Conservation (phyloP, 805 yeast genomes). For the Myxozyma neotropica region DNA sequence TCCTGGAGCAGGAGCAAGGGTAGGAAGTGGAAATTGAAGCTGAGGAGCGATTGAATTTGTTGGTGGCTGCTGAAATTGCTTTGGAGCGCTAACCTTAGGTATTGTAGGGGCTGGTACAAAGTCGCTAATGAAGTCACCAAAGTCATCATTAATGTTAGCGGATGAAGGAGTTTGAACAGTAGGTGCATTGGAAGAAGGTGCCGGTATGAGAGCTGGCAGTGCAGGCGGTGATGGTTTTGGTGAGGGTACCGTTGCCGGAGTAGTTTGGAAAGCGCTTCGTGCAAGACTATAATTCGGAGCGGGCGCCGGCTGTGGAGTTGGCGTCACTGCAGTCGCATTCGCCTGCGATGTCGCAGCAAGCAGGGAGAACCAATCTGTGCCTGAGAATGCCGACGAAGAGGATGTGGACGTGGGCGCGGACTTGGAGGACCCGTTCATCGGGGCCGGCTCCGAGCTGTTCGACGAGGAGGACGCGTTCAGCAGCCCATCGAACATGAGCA, state of each 20-base stretch:
- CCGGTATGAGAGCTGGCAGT: neutral
- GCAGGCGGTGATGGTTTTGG: neutral
- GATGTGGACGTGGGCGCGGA: no score
- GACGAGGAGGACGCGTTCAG: slow-evolving; percentile 2
- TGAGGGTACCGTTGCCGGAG: neutral
- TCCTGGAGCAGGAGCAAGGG: no score
- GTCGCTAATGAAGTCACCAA: slow-evolving; percentile 21
- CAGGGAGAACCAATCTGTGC: slow-evolving; percentile 20
- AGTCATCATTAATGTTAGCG: slow-evolving; percentile 12
- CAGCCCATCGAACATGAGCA: slow-evolving; percentile 29
- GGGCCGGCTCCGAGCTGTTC: neutral
- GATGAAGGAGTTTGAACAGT: neutral
- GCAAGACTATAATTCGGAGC: slow-evolving; percentile 5
- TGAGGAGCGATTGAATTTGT: neutral
- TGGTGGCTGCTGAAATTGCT: no score
- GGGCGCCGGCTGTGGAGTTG: slow-evolving; percentile 1
- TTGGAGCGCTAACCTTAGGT: no score
- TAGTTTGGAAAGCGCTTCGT: slow-evolving; percentile 5
- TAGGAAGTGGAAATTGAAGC: neutral
- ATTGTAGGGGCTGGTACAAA: neutral
- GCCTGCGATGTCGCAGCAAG: slow-evolving; percentile 8
- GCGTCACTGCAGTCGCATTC: neutral
- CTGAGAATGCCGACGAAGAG: neutral
- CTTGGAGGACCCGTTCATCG: neutral
- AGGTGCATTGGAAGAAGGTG: neutral